phyloP scores from a whole-genome alignment of 2,329 filamentous ascomycete species.

The Alternaria angustiovoidea region DNA sequence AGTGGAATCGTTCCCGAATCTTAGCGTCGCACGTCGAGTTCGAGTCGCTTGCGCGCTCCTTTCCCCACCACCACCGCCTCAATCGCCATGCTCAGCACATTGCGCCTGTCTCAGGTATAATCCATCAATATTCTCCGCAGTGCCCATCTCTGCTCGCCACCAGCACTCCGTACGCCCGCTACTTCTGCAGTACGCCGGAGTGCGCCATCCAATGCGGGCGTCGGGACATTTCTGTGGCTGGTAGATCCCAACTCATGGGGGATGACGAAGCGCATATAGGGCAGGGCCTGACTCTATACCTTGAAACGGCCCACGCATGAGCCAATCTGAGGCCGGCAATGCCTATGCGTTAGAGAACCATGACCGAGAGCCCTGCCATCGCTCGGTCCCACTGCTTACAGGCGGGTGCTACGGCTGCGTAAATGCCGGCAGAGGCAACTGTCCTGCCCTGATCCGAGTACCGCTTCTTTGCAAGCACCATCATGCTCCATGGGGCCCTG shows the following conservation, averaged over 20 bases:
- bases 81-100: slow-evolving; percentile 4
- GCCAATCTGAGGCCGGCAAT: slow-evolving; percentile 49
- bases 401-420: slow-evolving; percentile 49
- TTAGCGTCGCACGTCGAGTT: slow-evolving; percentile 17
- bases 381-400: slow-evolving; percentile 42
- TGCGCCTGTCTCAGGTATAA: slow-evolving; percentile 26
- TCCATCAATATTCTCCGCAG: slow-evolving; percentile 23
- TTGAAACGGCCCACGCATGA: slow-evolving; percentile 54
- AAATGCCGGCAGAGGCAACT: slow-evolving; percentile 46
- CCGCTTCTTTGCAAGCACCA: slow-evolving; percentile 33
- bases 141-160: slow-evolving; percentile 31
- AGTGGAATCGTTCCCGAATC: slow-evolving; percentile 14
- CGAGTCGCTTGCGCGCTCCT: slow-evolving; percentile 21
- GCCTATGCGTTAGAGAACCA: slow-evolving; percentile 49
- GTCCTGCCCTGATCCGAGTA: slow-evolving; percentile 40
- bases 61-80: slow-evolving; percentile 12
- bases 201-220: slow-evolving; percentile 40
- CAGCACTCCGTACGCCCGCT: slow-evolving; percentile 34
- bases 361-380: slow-evolving; percentile 34
- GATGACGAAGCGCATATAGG: slow-evolving; percentile 51
- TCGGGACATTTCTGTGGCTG: slow-evolving; percentile 48
- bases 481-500: slow-evolving; percentile 32
- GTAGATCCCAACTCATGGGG: slow-evolving; percentile 44
- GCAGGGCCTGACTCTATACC: slow-evolving; percentile 43
- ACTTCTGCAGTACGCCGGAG: slow-evolving; percentile 34